These are phyloP conservation scores for Monilinia fructicola DNA, from an alignment of 2,329 filamentous ascomycete genomes.

Conservation along the genomic window DNA sequence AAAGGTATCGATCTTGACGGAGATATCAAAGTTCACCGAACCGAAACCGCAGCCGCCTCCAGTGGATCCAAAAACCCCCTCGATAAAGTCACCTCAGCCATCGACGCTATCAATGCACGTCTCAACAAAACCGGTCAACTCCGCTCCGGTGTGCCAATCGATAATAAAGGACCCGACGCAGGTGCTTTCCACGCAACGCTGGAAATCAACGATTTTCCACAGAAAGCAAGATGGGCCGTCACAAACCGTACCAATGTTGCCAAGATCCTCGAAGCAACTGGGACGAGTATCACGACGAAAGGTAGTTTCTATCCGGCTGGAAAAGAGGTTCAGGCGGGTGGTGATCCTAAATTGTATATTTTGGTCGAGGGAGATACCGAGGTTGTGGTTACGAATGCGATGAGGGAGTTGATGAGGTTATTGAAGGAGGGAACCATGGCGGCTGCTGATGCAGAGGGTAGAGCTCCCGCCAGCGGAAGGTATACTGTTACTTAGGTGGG, in stretches of 20 bases:
- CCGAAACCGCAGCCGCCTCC: slow-evolving; percentile 52
- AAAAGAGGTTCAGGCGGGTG: slow-evolving; percentile 72
- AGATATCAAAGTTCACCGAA: slow-evolving; percentile 72
- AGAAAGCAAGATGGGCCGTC: slow-evolving; percentile 97
- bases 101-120: slow-evolving; percentile 86
- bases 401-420: slow-evolving; percentile 84
- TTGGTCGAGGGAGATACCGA: slow-evolving; percentile 97
- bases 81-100: slow-evolving; percentile 86
- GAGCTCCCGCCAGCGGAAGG: slow-evolving; percentile 74
- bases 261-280: slow-evolving; percentile 93
- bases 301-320: slow-evolving; percentile 83
- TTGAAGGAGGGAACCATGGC: slow-evolving; percentile 88
- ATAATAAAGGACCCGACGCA: slow-evolving; percentile 97
- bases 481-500: slow-evolving; percentile 74
- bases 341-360: slow-evolving; percentile 94
- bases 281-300: slow-evolving; percentile 96
- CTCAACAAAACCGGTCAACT: slow-evolving; percentile 87
- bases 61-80: slow-evolving; percentile 61
- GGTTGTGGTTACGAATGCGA: slow-evolving; percentile 82
- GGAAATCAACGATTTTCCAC: slow-evolving; percentile 99
- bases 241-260: slow-evolving; percentile 98
- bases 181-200: slow-evolving; percentile 95
- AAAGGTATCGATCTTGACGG: slow-evolving; percentile 62
- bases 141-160: slow-evolving; percentile 88
- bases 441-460: slow-evolving; percentile 80